These are phyloP conservation scores for Metarhizium brunneum DNA, from an alignment of 2,329 filamentous ascomycete genomes.

Conservation along the genomic window DNA sequence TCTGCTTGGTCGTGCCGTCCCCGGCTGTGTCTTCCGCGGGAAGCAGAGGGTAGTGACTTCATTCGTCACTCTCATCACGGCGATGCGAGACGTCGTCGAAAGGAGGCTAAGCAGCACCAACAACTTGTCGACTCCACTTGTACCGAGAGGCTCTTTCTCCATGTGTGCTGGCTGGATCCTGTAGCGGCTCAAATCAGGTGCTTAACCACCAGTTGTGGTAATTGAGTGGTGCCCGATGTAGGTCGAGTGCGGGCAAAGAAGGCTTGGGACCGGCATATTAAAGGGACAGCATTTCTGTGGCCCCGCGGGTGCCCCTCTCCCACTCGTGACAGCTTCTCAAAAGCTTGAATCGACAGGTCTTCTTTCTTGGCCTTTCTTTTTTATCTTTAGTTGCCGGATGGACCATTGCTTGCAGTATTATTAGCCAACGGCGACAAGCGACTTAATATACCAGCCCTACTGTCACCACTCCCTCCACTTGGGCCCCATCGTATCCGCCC, in stretches of 20 bases:
- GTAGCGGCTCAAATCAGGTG: no score
- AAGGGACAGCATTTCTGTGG: background rate
- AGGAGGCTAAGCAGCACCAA: background rate
- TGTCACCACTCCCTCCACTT: no score
- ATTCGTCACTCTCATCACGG: background rate
- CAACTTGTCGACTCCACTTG: background rate
- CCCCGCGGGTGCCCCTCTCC: background rate
- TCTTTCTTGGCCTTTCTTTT: background rate
- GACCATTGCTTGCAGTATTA: no score
- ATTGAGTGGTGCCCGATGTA: no score
- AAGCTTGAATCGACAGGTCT: background rate
- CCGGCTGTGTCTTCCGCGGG: no score
- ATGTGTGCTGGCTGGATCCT: no score
- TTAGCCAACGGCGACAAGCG: no score
- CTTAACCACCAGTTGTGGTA: no score
- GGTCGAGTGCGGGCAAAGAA: background rate
- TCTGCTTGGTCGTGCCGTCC: no score
- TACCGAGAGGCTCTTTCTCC: background rate
- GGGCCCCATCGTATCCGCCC: no score
- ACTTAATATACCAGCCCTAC: no score
- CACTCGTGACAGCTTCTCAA: background rate
- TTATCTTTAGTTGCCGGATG: background rate
- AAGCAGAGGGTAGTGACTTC: no score
- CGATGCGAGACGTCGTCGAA: background rate
- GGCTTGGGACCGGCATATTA: background rate